phyloP scores from a whole-genome alignment of 169 alveolate species.

The Plasmodium billcollinsi region DNA sequence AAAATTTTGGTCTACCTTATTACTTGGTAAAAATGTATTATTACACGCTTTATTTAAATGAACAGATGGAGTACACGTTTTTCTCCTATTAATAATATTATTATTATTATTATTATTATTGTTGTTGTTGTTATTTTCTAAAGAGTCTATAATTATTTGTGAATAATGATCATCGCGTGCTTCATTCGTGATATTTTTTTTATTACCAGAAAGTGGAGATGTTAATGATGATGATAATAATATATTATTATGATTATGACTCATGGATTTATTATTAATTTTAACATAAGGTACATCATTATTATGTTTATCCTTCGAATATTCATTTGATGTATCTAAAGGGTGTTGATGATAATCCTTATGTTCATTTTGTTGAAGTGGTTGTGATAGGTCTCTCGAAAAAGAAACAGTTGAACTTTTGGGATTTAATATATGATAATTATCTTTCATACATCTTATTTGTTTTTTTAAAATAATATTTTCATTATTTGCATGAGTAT shows the following conservation, averaged over 20 bases:
- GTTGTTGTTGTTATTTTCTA: background rate
- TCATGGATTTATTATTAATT: constrained; percentile 13
- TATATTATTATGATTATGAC: background rate
- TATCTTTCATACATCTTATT: constrained; percentile 42
- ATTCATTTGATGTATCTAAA: constrained; percentile 7
- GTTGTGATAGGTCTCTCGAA: constrained; percentile 11
- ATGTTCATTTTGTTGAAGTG: too few species aligned
- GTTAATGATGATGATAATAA: background rate
- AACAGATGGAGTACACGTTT: background rate
- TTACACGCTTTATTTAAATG: background rate
- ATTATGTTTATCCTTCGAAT: background rate
- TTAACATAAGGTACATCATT: background rate
- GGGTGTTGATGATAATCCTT: background rate
- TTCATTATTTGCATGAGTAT: constrained; percentile 47
- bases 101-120: background rate
- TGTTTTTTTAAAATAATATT: constrained; percentile 64
- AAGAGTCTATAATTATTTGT: background rate
- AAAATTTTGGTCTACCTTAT: background rate
- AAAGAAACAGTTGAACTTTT: constrained; percentile 42
- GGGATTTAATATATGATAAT: constrained; percentile 18
- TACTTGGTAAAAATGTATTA: background rate
- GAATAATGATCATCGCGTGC: constrained; percentile 4
- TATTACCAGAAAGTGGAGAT: background rate
- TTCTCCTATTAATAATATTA: constrained; percentile 1
- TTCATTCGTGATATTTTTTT: constrained; percentile 17